These are phyloP conservation scores for Daedaleopsis sinensis DNA, from an alignment of 768 basidiomycete species.

Conservation along the genomic window DNA sequence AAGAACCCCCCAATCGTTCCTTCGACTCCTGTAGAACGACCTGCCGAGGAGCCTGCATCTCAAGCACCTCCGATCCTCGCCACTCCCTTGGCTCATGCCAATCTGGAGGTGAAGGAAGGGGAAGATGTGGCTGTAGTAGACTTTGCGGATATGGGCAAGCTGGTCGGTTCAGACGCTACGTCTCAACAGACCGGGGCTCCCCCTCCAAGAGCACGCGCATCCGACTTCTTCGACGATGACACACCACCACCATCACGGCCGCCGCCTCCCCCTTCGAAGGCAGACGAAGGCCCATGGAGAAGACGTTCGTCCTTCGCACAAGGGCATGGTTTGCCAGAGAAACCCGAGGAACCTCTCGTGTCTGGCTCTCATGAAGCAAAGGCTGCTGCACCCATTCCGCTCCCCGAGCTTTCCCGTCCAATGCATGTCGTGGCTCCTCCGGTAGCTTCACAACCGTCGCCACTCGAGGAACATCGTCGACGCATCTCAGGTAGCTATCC, in stretches of 20 bases:
- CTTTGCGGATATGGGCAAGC: slow-evolving; percentile 74
- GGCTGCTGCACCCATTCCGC: background rate
- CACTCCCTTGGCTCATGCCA: slow-evolving; percentile 37
- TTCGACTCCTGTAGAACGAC: slow-evolving; percentile 44
- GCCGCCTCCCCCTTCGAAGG: slow-evolving; percentile 30
- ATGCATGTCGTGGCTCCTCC: background rate
- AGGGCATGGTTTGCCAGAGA: background rate
- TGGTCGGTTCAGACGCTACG: slow-evolving; percentile 49
- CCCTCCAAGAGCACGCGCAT: slow-evolving; percentile 56
- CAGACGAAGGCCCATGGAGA: slow-evolving; percentile 49
- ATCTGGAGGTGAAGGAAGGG: slow-evolving; percentile 47
- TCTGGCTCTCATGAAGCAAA: background rate
- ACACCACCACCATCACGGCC: slow-evolving; percentile 1
- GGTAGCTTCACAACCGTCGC: background rate
- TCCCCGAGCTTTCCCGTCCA: background rate
- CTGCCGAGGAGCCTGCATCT: slow-evolving; percentile 68
- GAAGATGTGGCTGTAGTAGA: slow-evolving; percentile 81
- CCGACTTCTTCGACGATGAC: slow-evolving; percentile 72
- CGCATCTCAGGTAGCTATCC: slow-evolving; percentile 9
- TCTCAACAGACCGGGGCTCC: slow-evolving; percentile 32
- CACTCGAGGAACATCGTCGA: slow-evolving; percentile 13
- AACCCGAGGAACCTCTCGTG: background rate
- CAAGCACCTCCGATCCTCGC: slow-evolving; percentile 28
- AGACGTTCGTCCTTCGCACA: slow-evolving; percentile 28
- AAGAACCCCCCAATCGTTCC: slow-evolving; percentile 20